Percentiles rank a stretch among this genome's conserved stretches.
These are phyloP conservation scores for Pichiaceae sp. DNA, from an alignment of 1,139 yeast species.

Conservation along the genomic window DNA sequence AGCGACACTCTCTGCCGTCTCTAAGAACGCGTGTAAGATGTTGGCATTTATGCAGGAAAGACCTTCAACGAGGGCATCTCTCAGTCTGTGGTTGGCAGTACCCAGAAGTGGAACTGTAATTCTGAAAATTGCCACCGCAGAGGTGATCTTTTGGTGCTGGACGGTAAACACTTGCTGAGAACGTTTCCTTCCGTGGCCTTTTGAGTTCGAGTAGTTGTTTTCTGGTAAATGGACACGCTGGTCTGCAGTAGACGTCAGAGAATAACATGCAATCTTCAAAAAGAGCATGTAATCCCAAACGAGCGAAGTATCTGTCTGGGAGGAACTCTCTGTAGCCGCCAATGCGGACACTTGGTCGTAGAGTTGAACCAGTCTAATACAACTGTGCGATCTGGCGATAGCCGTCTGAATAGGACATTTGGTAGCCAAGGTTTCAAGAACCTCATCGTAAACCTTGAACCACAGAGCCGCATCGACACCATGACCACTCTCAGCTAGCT, in stretches of 20 bases:
- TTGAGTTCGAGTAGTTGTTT: neutral
- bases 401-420: conserved; percentile 93
- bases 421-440: conserved; percentile 66
- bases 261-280: conserved; percentile 85
- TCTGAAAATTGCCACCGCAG: conserved; percentile 83
- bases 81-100: conserved; percentile 60
- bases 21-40: conserved; percentile 75
- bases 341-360: conserved; percentile 55
- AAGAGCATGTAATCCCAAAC: conserved; percentile 44
- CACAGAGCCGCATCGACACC: conserved; percentile 95
- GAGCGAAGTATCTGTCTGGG: conserved; percentile 18
- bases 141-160: conserved; percentile 86
- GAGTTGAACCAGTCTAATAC: conserved; percentile 81
- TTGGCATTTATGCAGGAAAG: conserved; percentile 85
- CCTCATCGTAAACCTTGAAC: conserved; percentile 79
- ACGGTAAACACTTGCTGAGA: conserved; percentile 71
- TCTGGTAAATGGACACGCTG: conserved; percentile 60
- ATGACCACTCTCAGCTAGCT: conserved; percentile 82
- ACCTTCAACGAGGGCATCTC: conserved; percentile 83
- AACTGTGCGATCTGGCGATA: conserved; percentile 83
- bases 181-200: conserved; percentile 53
- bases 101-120: conserved; percentile 79
- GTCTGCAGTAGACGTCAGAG: conserved; percentile 83
- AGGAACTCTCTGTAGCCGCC: neutral
- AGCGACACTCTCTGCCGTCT: conserved; percentile 45